These are phyloP conservation scores for Solanum bukasovii DNA, from an alignment of 257 asterid species.

Conservation along the genomic window DNA sequence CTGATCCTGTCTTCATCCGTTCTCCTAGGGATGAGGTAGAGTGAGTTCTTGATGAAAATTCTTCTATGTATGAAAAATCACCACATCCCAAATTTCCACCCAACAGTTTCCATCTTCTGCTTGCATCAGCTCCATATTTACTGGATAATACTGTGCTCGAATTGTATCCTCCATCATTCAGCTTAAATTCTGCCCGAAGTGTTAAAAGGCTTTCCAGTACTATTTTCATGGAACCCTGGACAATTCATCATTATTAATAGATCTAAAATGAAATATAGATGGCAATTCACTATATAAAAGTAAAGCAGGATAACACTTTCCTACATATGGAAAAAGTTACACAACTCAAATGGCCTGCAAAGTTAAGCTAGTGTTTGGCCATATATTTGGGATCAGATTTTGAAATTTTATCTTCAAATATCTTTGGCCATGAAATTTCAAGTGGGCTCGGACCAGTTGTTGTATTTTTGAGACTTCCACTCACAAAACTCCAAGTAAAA, in stretches of 20 bases:
- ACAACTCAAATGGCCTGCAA: background rate
- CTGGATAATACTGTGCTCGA: background rate
- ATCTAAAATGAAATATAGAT: background rate
- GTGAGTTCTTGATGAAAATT: slow-evolving; percentile 15
- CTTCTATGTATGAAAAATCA: slow-evolving; percentile 27
- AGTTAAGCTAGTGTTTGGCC: background rate
- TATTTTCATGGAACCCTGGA: slow-evolving; percentile 71
- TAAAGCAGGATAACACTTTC: background rate
- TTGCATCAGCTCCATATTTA: slow-evolving; percentile 16
- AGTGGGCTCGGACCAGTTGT: background rate
- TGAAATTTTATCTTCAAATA: background rate
- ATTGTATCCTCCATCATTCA: slow-evolving; percentile 21
- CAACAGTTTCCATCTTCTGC: slow-evolving; percentile 30
- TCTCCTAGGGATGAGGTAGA: slow-evolving; percentile 21
- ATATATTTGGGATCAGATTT: background rate
- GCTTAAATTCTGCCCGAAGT: slow-evolving; percentile 37
- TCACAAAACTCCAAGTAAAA: background rate
- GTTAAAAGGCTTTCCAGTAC: slow-evolving; percentile 67
- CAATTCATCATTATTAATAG: background rate
- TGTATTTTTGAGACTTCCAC: background rate
- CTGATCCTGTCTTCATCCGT: slow-evolving; percentile 22
- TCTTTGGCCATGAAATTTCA: background rate
- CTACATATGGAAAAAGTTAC: background rate
- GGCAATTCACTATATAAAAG: background rate
- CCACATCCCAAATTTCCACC: slow-evolving; percentile 28